These are phyloP conservation scores for Albatrellus sp. DNA, from an alignment of 1,284 basidiomycete genomes.

Conservation along the genomic window DNA sequence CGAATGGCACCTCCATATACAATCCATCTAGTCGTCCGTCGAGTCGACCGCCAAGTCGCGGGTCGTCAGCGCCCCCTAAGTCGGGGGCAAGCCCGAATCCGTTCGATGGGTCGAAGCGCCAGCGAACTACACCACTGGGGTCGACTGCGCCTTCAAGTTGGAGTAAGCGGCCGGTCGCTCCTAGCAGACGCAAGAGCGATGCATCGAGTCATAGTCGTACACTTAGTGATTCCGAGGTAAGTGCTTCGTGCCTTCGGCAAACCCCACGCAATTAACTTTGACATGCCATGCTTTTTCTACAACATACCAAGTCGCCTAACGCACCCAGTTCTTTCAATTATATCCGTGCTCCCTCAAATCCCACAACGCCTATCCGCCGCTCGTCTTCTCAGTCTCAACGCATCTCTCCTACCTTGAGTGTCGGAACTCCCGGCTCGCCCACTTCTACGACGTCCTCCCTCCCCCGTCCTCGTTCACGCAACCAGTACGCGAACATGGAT, in stretches of 20 bases:
- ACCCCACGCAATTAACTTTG: background rate
- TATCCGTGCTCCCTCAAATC: conserved; percentile 53
- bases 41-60: conserved; percentile 30
- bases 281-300: background rate
- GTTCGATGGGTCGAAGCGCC: conserved; percentile 52
- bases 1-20: conserved; percentile 22
- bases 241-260: conserved; percentile 11
- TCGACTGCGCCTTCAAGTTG: conserved; percentile 59
- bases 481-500: conserved; percentile 19
- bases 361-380: conserved; percentile 31
- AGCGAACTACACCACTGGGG: conserved; percentile 45
- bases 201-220: conserved; percentile 37
- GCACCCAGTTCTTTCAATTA: conserved; percentile 32
- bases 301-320: conserved; percentile 9
- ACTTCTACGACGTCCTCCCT: conserved; percentile 19
- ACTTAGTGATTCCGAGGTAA: conserved; percentile 58
- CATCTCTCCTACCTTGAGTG: conserved; percentile 10
- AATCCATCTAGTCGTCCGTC: conserved; percentile 17
- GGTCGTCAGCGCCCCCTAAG: conserved; percentile 21
- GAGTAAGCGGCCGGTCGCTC: conserved; percentile 50
- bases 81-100: conserved; percentile 31
- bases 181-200: conserved; percentile 52
- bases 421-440: conserved; percentile 24
- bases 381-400: background rate
- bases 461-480: background rate